Percentiles rank a stretch among this genome's conserved stretches.
Evolutionary conservation across 2,329 filamentous ascomycete genomes (phyloP).

Genomic region (Neonectria faginata): DNA sequence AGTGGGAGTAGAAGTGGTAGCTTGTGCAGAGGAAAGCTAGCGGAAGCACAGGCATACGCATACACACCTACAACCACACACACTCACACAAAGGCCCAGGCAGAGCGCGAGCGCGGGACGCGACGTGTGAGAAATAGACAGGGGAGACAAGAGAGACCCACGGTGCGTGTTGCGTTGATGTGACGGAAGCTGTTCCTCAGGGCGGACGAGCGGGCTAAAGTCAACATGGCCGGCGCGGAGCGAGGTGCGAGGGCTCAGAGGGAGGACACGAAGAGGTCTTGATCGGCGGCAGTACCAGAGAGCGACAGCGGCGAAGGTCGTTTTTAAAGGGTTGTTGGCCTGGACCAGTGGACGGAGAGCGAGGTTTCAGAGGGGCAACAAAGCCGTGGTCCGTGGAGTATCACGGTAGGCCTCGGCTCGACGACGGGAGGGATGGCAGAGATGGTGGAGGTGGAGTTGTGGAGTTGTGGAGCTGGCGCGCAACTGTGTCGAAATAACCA

Average conservation of each 20-base stretch:
- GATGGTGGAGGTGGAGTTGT: constrained; percentile 25
- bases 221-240: constrained; percentile 50
- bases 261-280: constrained; percentile 19
- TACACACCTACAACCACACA: not conserved
- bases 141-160: constrained; percentile 31
- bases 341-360: not conserved
- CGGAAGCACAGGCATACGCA: not conserved
- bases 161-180: constrained; percentile 45
- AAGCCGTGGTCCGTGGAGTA: constrained; percentile 12
- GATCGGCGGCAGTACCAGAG: constrained; percentile 9
- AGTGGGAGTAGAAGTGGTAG: no score
- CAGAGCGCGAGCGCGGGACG: not conserved
- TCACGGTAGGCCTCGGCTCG: constrained; percentile 23
- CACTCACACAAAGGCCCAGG: no score
- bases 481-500: not conserved
- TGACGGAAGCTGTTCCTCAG: constrained; percentile 51
- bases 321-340: constrained; percentile 8
- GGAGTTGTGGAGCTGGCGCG: constrained; percentile 9
- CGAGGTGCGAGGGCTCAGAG: constrained; percentile 8
- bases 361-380: not conserved
- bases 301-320: constrained; percentile 11
- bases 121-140: constrained; percentile 19
- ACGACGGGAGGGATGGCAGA: constrained; percentile 27
- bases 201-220: constrained; percentile 48
- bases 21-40: not conserved